Percentiles rank a stretch among this genome's conserved stretches.
Conservation (phyloP, 1,284 basidiomycete species). For the Melampsora medusae region DNA sequence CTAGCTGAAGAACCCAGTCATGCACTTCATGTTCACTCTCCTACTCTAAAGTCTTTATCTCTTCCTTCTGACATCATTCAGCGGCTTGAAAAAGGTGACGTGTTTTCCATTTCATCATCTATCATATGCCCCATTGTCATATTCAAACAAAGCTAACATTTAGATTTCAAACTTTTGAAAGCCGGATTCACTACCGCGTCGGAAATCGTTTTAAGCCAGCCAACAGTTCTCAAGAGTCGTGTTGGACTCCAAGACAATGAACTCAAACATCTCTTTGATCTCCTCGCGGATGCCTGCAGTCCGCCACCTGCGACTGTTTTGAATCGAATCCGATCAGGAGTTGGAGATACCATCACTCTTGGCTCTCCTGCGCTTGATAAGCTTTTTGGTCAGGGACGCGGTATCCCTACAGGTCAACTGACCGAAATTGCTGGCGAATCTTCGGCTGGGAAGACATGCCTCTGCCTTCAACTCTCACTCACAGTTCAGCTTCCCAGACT, state of each 20-base stretch:
- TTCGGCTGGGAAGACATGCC: constrained; percentile 84
- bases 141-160: background rate
- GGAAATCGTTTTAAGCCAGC: constrained; percentile 54
- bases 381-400: constrained; percentile 63
- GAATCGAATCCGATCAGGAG: constrained; percentile 33
- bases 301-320: constrained; percentile 14
- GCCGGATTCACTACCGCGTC: constrained; percentile 51
- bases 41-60: background rate
- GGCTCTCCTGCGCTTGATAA: constrained; percentile 45
- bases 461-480: constrained; percentile 74
- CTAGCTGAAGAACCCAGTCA: constrained; percentile 36
- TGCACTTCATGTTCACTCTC: constrained; percentile 34
- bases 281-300: constrained; percentile 15
- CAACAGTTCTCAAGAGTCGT: constrained; percentile 51
- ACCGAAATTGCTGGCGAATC: constrained; percentile 86
- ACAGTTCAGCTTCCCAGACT: constrained; percentile 67
- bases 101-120: background rate
- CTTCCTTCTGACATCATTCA: constrained; percentile 11
- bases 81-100: constrained; percentile 31
- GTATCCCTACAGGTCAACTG: constrained; percentile 70
- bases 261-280: constrained; percentile 33
- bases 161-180: constrained; percentile 27
- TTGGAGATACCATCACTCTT: constrained; percentile 49
- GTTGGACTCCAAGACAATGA: constrained; percentile 48
- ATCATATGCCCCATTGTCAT: too few relatives aligned